A percentile compares a stretch with the other conserved stretches of the same genome.
These are phyloP conservation scores for Aspergillus sp. DNA, from an alignment of 2,329 filamentous ascomycete species.

Conservation along the genomic window DNA sequence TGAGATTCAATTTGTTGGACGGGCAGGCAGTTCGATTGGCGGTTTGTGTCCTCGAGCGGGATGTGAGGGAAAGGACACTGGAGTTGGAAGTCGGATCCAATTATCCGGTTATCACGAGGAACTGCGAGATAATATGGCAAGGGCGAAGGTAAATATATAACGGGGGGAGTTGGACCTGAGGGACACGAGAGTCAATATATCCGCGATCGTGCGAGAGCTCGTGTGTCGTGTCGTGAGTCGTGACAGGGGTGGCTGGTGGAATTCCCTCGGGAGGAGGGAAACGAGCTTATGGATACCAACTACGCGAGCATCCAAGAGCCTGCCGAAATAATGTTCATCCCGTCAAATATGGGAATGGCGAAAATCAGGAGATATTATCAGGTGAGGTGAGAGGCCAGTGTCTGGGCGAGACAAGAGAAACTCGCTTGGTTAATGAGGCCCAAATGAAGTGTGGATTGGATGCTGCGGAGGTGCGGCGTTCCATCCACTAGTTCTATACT, in stretches of 20 bases:
- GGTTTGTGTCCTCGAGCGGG: neutral
- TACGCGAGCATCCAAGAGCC: slow-evolving; percentile 1
- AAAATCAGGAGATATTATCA: neutral
- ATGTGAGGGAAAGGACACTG: neutral
- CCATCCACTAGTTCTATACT: slow-evolving; percentile 5
- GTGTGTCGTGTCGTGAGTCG: slow-evolving; percentile 9
- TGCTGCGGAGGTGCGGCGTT: slow-evolving; percentile 1
- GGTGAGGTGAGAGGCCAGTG: neutral
- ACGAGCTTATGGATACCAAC: slow-evolving; percentile 16
- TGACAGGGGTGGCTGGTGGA: slow-evolving; percentile 23
- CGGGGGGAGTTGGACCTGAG: neutral
- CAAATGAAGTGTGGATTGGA: neutral
- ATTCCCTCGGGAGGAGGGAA: slow-evolving; percentile 23
- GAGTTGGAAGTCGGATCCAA: neutral
- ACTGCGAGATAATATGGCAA: neutral
- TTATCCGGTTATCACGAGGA: neutral
- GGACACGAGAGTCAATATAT: slow-evolving; percentile 10
- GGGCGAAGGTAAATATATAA: neutral
- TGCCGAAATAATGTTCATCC: neutral
- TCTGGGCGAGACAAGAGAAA: neutral
- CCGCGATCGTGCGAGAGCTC: neutral
- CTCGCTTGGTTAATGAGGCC: neutral
- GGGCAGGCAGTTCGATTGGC: neutral
- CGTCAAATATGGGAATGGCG: neutral
- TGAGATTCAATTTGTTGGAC: neutral